These are phyloP conservation scores for Dactylellina cionopaga DNA, from an alignment of 2,329 filamentous ascomycete species.

Conservation along the genomic window DNA sequence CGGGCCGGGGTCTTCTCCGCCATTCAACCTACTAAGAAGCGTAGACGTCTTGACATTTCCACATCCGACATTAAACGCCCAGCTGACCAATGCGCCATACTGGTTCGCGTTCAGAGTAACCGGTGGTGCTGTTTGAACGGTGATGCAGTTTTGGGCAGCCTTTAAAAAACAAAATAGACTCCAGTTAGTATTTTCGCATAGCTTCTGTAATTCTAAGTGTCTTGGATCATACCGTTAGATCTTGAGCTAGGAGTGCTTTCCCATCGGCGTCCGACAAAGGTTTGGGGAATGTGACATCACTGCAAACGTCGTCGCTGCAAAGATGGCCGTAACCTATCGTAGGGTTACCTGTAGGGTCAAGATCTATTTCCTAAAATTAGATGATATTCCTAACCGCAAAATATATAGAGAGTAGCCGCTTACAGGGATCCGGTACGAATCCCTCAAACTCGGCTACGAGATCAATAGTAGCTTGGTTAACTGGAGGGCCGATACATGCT, in stretches of 20 bases:
- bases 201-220: not conserved
- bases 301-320: not conserved
- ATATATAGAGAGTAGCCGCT: not conserved
- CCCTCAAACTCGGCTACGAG: constrained; percentile 13
- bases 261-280: not conserved
- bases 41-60: not conserved
- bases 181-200: not conserved
- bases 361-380: not conserved
- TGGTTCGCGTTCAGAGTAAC: constrained; percentile 9
- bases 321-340: constrained; percentile 16
- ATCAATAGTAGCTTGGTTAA: constrained; percentile 6
- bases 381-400: no score
- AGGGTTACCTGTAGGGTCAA: not conserved
- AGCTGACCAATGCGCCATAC: constrained; percentile 8
- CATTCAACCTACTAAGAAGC: not conserved
- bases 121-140: not conserved
- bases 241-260: not conserved
- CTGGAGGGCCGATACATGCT: not conserved
- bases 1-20: not conserved
- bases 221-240: not conserved
- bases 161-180: not conserved
- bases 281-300: not conserved
- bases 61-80: constrained; percentile 15
- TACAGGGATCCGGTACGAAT: not conserved
- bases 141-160: not conserved